Evolutionary conservation across 768 basidiomycete species (phyloP).

Genomic region (Amanita thiersii): DNA sequence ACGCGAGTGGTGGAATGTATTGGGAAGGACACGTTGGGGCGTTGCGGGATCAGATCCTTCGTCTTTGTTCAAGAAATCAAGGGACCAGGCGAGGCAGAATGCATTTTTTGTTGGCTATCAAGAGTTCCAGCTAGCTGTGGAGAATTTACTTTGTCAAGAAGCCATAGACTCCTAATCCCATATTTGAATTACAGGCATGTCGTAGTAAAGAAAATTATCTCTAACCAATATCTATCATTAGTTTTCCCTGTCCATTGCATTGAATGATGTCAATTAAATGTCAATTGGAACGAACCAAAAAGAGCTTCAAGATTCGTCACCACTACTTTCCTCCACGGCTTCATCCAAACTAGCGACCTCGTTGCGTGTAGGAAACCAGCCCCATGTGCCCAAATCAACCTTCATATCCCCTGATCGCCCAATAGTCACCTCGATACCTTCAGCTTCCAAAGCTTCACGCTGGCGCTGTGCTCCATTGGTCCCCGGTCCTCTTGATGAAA

Average conservation of each 20-base stretch:
- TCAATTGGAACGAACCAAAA: too few species aligned
- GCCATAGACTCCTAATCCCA: too few species aligned
- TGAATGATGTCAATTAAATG: too few species aligned
- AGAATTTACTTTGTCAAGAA: too few species aligned
- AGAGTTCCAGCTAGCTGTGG: neutral
- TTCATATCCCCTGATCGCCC: conserved; percentile 49
- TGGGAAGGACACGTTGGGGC: conserved; percentile 37
- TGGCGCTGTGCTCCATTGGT: conserved; percentile 75
- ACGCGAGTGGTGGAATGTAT: conserved; percentile 36
- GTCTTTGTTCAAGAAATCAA: neutral
- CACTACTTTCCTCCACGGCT: conserved; percentile 8
- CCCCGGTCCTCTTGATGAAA: conserved; percentile 79
- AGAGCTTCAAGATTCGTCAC: too few species aligned
- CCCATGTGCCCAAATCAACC: conserved; percentile 48
- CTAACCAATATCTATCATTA: too few species aligned
- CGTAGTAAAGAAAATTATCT: too few species aligned
- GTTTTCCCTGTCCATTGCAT: too few species aligned
- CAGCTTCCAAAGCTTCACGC: conserved; percentile 65
- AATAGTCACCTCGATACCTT: conserved; percentile 69
- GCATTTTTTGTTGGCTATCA: neutral
- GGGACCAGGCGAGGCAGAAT: neutral
- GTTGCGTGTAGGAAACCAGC: conserved; percentile 54
- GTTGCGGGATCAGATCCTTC: conserved; percentile 8
- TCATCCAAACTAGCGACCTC: conserved; percentile 10
- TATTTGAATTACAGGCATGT: too few species aligned